These are phyloP conservation scores for Diaporthe sp. DNA, from an alignment of 2,329 filamentous ascomycete species.

Conservation along the genomic window DNA sequence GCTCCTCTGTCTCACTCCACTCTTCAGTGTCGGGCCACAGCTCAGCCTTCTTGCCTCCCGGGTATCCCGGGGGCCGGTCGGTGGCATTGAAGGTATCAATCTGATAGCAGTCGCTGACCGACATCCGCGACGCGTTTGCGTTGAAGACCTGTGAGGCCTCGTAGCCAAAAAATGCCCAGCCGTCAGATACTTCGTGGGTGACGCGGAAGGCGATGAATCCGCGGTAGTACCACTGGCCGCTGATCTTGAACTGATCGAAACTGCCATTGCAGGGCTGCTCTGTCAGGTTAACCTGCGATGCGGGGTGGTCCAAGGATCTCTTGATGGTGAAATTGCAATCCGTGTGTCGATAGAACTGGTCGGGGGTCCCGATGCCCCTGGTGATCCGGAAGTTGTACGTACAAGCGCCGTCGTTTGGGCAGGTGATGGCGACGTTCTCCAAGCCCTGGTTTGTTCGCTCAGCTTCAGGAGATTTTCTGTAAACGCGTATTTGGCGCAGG, in stretches of 20 bases:
- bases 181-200: constrained; percentile 39
- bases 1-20: too few species aligned
- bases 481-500: not conserved
- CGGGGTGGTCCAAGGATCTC: not conserved
- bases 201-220: constrained; percentile 45
- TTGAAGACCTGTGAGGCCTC: constrained; percentile 36
- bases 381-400: constrained; percentile 11
- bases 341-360: not conserved
- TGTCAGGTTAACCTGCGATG: not conserved
- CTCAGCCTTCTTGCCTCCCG: not conserved
- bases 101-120: not conserved
- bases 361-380: not conserved
- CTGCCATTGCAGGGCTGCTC: not conserved
- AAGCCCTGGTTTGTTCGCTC: not conserved
- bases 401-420: not conserved
- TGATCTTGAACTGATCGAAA: constrained; percentile 39
- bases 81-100: not conserved
- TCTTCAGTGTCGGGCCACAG: too few species aligned
- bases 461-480: not conserved
- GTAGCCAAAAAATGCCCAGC: constrained; percentile 46
- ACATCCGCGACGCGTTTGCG: not conserved
- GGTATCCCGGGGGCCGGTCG: not conserved
- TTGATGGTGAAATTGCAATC: constrained; percentile 5
- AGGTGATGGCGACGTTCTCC: constrained; percentile 45
- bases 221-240: constrained; percentile 43